Base-by-base conservation (phyloP, 495 filamentous ascomycete species). In the Lindgomyces ingoldianus region DNA sequence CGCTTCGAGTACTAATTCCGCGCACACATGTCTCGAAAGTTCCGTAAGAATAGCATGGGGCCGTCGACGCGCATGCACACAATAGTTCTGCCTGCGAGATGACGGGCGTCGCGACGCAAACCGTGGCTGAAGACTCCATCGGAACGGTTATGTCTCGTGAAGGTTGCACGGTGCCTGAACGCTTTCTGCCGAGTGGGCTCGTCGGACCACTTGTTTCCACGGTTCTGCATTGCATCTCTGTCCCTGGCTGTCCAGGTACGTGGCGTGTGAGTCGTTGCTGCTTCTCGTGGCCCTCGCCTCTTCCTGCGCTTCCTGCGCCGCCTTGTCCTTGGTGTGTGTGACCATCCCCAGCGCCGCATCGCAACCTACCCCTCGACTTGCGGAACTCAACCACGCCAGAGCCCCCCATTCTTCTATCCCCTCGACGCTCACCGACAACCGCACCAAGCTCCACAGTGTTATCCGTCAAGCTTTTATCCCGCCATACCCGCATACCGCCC, bases 71-170 rank as follows among this genome's bases (percentile, higher is more conserved):
- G 57, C 57, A 47, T 21, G 39, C 55, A 58, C 26, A 26, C 57
- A 60, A 49, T 60, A 26, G 21, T 50, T 49, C 57, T 50, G 57
- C 57, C 57, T 60, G 44, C 44, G 42, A 29, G 57, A 58, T 24
- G 36, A 45, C 55, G 39, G n/a, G 42, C 16, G 19, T 42, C 25
- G 45, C 50, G 49, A 52, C 49, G 49, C 22, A 52, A 52, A 27
- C 27, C 22, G 49, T 27, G 24, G 49, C 33, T 39, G 27, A 33
- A 21, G 49, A 30, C 49, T 19, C 30, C 49, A 52, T 16, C 6
- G 33, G 6, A 52, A 52, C 49, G 49, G 49, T 25, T 19, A 8
- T 52, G 49, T 52, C 49, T 29, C 24, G 51, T 55, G 51, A 12
- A 19, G 14, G 51, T 42, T 30, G 45, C 57, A 39, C 44, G 14